Evolutionary conservation across 352 stramenopile species (phyloP), one percentile per base, ranked within the genome.

Genomic region (Thraustotheca clavata): DNA sequence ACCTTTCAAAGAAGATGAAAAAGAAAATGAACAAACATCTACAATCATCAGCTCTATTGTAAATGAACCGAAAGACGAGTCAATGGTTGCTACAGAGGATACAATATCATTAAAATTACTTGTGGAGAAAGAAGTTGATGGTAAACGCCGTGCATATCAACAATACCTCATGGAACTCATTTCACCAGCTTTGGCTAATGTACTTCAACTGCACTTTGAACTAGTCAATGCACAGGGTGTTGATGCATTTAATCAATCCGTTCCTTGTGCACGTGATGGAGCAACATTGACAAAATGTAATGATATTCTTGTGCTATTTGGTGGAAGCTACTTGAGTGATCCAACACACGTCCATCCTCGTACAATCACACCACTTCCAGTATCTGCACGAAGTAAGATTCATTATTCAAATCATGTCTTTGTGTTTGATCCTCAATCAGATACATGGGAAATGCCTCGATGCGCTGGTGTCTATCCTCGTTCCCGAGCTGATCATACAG

Each of bases 111-210:
- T 6, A 31, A 12, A 31, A 11, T 59, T 14, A 14, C 20, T 12
- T 16, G 11, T 0, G 16, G 31, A n/a, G n/a, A 4, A 2, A n/a
- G n/a, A 4, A n/a, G 4, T 47, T 4, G 39, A 52, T 18, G 43
- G 24, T 31, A 52, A 52, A 31, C 43, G 43, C 8, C 20, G 3
- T 22, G 29, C 6, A 16, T 14, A 61, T 4, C 57, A 65, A 18
- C 35, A 50, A 6, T 65, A 65, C 57, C 57, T 65, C 20, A 39
- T 65, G n/a, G 35, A 54, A 33, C 57, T 65, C 57, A 65, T 65
- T 22, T 65, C 12, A 24, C 57, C 57, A 7, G 57, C 57, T 12
- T 33, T 65, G 11, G 12, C 11, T 29, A 7, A 50, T 33, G 57
- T n/a, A 0, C 22, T 36, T 12, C 24, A 8, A 3, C 5, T 38